Evolutionary conservation across 495 filamentous ascomycete genomes (phyloP).

Genomic region (Echria macrotheca): DNA sequence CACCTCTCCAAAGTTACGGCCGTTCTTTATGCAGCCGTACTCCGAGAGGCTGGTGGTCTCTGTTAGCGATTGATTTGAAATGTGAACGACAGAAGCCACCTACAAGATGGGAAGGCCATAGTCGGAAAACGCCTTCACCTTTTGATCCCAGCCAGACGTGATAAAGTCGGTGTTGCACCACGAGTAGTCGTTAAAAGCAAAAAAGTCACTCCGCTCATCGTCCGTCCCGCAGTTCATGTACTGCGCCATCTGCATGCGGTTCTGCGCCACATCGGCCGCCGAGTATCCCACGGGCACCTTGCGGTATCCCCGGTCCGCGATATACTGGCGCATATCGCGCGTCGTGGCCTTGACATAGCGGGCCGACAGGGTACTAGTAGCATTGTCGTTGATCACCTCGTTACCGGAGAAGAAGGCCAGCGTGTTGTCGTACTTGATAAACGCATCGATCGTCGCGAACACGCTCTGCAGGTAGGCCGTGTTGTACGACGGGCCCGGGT

Average conservation of each 20-base stretch:
- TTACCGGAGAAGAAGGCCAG: slow-evolving; percentile 96
- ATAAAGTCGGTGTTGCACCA: slow-evolving; percentile 86
- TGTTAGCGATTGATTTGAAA: slow-evolving; percentile 17
- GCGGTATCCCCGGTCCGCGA: slow-evolving; percentile 67
- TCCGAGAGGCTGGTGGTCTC: slow-evolving; percentile 60
- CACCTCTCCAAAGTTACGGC: slow-evolving; percentile 78
- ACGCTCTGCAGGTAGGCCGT: slow-evolving; percentile 83
- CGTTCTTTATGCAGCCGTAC: slow-evolving; percentile 80
- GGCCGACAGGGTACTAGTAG: slow-evolving; percentile 63
- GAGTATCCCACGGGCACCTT: slow-evolving; percentile 89
- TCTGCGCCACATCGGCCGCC: slow-evolving; percentile 76
- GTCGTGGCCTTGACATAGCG: slow-evolving; percentile 92
- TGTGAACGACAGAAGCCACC: not conserved
- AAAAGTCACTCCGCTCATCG: slow-evolving; percentile 86
- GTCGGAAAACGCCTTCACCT: slow-evolving; percentile 84
- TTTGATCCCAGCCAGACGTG: slow-evolving; percentile 79
- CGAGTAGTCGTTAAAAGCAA: slow-evolving; percentile 97
- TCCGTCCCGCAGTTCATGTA: slow-evolving; percentile 95
- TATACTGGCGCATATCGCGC: slow-evolving; percentile 85
- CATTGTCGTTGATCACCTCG: slow-evolving; percentile 85
- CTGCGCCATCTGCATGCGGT: slow-evolving; percentile 80
- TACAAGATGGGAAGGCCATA: slow-evolving; percentile 87
- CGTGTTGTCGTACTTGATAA: slow-evolving; percentile 82
- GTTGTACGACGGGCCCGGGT: slow-evolving; percentile 78
- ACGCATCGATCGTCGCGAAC: slow-evolving; percentile 88